Conservation (phyloP, 177 flowering plant species). For the Vitis hybrid region DNA sequence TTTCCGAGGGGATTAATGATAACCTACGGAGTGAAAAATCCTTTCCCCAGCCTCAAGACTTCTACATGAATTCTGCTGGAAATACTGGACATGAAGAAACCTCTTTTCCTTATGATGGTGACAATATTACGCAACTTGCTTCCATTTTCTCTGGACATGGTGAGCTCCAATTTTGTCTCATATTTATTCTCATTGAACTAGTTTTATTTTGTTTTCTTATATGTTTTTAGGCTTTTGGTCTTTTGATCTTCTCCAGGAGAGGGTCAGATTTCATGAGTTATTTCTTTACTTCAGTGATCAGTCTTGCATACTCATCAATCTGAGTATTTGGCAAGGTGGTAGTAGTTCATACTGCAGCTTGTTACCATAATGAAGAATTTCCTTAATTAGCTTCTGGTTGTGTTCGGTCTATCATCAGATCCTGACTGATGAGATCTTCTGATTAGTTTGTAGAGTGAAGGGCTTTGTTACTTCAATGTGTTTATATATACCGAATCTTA, state of each 20-base stretch:
- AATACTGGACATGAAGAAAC: conserved; percentile 18
- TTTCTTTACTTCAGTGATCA: neutral
- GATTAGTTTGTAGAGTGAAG: neutral
- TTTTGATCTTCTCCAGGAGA: neutral
- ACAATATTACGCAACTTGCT: conserved; percentile 16
- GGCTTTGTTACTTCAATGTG: neutral
- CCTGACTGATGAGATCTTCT: neutral
- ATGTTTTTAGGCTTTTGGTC: neutral
- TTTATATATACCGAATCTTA: too few relatives aligned
- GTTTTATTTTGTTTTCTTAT: neutral
- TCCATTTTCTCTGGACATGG: conserved; percentile 43
- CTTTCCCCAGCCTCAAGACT: conserved; percentile 18
- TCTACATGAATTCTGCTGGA: conserved; percentile 37
- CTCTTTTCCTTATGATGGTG: conserved; percentile 16
- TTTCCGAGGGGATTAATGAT: conserved; percentile 15
- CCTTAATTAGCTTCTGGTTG: neutral
- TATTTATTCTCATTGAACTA: neutral
- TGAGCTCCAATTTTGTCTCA: conserved; percentile 22
- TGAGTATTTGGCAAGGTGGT: neutral
- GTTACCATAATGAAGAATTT: neutral
- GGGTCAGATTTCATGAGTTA: neutral
- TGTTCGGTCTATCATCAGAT: neutral
- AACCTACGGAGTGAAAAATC: conserved; percentile 15
- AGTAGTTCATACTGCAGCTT: neutral
- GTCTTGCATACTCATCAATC: neutral